Conservation (phyloP, 2,329 filamentous ascomycete species). For the Sclerotinia glacialis region DNA sequence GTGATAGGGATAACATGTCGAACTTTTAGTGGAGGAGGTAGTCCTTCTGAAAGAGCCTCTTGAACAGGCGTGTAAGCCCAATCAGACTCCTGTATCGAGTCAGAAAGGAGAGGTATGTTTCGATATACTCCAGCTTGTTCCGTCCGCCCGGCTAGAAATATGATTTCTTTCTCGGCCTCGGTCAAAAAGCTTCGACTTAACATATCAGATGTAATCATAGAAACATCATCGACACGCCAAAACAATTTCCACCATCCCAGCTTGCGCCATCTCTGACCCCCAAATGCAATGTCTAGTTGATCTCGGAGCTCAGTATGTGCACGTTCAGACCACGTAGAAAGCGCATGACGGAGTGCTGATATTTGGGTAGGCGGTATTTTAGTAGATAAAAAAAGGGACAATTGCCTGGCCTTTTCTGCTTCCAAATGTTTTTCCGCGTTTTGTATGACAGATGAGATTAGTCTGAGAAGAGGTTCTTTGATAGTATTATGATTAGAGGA, state of each 20-base stretch:
- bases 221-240: conserved; percentile 90
- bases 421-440: conserved; percentile 52
- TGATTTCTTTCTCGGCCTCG: conserved; percentile 73
- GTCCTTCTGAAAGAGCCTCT: conserved; percentile 14
- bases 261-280: conserved; percentile 72
- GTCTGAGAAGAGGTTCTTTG: conserved; percentile 62
- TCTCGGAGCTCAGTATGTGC: conserved; percentile 82
- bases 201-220: conserved; percentile 77
- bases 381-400: conserved; percentile 39
- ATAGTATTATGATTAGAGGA: conserved; percentile 46
- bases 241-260: conserved; percentile 93
- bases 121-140: conserved; percentile 56
- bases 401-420: conserved; percentile 45
- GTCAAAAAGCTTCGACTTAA: conserved; percentile 74
- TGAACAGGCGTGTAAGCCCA: conserved; percentile 34
- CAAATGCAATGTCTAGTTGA: conserved; percentile 74
- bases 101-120: not conserved
- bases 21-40: conserved; percentile 26
- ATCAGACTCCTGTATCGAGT: conserved; percentile 11
- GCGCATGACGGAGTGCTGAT: conserved; percentile 53
- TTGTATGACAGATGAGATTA: conserved; percentile 66
- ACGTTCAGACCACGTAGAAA: conserved; percentile 71
- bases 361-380: conserved; percentile 41
- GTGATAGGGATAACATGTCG: conserved; percentile 29
- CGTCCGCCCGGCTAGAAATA: conserved; percentile 78